Evolutionary conservation across 2,329 filamentous ascomycete species (phyloP).

Genomic region (Verticillium zaregamsianum): DNA sequence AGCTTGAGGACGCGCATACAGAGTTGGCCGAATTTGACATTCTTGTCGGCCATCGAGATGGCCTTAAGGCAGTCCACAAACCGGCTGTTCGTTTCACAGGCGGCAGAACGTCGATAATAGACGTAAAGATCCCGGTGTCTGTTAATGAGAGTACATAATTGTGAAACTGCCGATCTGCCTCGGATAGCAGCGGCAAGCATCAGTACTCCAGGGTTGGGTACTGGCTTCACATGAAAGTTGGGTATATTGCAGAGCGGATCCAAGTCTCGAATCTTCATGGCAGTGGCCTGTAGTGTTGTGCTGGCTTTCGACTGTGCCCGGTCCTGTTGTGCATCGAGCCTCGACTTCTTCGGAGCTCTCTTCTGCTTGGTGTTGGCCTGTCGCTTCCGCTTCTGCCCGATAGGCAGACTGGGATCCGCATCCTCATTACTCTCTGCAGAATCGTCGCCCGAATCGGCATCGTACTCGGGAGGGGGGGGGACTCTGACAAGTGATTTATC

Average conservation of each 20-base stretch:
- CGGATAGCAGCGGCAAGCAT: background rate
- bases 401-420: background rate
- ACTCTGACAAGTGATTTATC: background rate
- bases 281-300: background rate
- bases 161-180: background rate
- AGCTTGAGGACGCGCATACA: background rate
- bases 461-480: background rate
- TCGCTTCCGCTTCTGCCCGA: background rate
- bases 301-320: background rate
- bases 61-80: background rate
- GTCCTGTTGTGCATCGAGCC: background rate
- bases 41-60: background rate
- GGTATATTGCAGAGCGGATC: background rate
- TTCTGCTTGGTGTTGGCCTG: background rate
- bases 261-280: background rate
- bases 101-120: background rate
- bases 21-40: background rate
- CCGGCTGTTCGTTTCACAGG: background rate
- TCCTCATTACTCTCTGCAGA: background rate
- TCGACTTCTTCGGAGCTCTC: background rate
- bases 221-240: background rate
- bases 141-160: background rate
- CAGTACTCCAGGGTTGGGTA: background rate
- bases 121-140: background rate
- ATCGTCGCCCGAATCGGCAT: background rate